A percentile compares a stretch with the other conserved stretches of the same genome.
These are phyloP conservation scores for Beauveria brongniartii DNA, from an alignment of 2,329 filamentous ascomycete species.

Conservation along the genomic window DNA sequence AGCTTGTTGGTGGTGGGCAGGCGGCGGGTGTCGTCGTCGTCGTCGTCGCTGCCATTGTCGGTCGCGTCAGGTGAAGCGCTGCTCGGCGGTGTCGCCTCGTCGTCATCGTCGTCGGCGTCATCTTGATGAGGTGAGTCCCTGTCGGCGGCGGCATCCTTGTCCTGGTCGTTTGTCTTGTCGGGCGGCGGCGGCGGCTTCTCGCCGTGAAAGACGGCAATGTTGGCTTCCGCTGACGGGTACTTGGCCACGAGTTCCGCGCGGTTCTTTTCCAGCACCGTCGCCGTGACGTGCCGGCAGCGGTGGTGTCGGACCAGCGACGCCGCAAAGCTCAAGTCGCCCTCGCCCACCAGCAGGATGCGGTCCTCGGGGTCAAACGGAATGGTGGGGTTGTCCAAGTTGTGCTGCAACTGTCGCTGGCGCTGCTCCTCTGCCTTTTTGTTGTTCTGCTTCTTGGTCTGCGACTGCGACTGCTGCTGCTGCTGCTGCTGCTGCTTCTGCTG, in stretches of 20 bases:
- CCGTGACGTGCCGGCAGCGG: slow-evolving; percentile 57
- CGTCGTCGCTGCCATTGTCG: slow-evolving; percentile 13
- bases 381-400: slow-evolving; percentile 32
- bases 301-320: slow-evolving; percentile 58
- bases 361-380: slow-evolving; percentile 63
- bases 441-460: neutral
- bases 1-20: slow-evolving; percentile 29
- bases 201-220: slow-evolving; percentile 43
- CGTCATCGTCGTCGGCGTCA: neutral
- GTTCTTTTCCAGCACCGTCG: slow-evolving; percentile 58
- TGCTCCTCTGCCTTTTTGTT: slow-evolving; percentile 14
- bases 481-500: neutral
- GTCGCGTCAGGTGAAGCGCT: slow-evolving; percentile 12
- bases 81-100: neutral
- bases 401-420: slow-evolving; percentile 16
- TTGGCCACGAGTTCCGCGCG: slow-evolving; percentile 55
- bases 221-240: slow-evolving; percentile 61
- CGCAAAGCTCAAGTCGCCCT: slow-evolving; percentile 75
- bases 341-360: slow-evolving; percentile 67
- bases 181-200: neutral
- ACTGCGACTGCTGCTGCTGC: neutral
- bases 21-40: slow-evolving; percentile 15
- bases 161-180: slow-evolving; percentile 26
- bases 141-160: neutral
- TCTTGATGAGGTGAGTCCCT: neutral